A percentile compares a stretch with the other conserved stretches of the same genome.
phyloP scores from a whole-genome alignment of 2,329 filamentous ascomycete genomes.

The Alternaria panax region DNA sequence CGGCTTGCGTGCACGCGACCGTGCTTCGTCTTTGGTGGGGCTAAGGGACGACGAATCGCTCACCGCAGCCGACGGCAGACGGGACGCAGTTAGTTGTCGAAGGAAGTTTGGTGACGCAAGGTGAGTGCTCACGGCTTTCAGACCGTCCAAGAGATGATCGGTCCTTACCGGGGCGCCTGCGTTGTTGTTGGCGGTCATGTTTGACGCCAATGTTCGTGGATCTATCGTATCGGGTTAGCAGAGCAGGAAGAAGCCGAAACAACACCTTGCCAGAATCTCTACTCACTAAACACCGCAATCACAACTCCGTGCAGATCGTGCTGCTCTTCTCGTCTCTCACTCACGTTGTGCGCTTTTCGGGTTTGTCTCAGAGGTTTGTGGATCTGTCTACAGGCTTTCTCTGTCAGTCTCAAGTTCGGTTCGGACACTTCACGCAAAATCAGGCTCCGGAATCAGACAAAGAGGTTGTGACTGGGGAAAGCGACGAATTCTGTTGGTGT shows the following conservation, averaged over 20 bases:
- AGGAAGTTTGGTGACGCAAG: constrained; percentile 48
- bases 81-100: constrained; percentile 44
- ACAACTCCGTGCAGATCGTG: constrained; percentile 23
- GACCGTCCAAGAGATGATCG: constrained; percentile 43
- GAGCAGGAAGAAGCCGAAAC: constrained; percentile 28
- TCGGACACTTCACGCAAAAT: constrained; percentile 4
- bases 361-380: constrained; percentile 18
- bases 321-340: constrained; percentile 19
- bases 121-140: constrained; percentile 43
- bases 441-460: not conserved
- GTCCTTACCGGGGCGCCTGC: constrained; percentile 27
- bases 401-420: constrained; percentile 5
- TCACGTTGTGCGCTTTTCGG: constrained; percentile 12
- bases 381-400: not conserved
- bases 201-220: constrained; percentile 38
- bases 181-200: constrained; percentile 36
- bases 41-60: constrained; percentile 48
- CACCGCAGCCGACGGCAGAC: constrained; percentile 49
- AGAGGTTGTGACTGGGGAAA: not conserved
- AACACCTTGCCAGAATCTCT: constrained; percentile 37
- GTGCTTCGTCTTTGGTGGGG: constrained; percentile 46
- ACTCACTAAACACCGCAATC: constrained; percentile 25
- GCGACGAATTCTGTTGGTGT: not conserved
- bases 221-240: constrained; percentile 42
- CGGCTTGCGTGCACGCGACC: constrained; percentile 41